Percentiles rank a stretch among this genome's conserved stretches.
These are phyloP conservation scores for Secale cereale DNA, from an alignment of 176 grass and related monocot species.

Conservation along the genomic window DNA sequence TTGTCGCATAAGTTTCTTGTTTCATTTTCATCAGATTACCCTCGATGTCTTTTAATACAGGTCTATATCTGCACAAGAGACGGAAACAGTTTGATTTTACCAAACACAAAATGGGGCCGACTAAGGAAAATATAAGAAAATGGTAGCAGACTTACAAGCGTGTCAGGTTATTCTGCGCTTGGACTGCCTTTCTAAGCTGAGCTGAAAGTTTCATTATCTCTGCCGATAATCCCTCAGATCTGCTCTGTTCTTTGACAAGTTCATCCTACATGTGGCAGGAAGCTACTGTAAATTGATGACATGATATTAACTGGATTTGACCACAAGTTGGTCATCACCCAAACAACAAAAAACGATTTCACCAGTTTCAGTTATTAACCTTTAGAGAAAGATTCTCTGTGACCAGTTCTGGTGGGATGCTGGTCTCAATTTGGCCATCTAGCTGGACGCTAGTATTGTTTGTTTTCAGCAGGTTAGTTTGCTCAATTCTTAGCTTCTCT, in stretches of 20 bases:
- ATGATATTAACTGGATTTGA: conserved; percentile 7
- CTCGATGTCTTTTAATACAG: conserved; percentile 74
- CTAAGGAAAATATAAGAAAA: conserved; percentile 16
- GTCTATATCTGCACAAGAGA: conserved; percentile 71
- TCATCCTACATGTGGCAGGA: conserved; percentile 52
- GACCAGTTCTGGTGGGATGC: conserved; percentile 41
- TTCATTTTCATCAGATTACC: conserved; percentile 96
- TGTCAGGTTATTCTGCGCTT: conserved; percentile 63
- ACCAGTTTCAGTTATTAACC: conserved; percentile 37
- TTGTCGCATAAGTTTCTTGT: conserved; percentile 85
- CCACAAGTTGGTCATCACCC: background rate
- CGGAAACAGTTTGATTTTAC: conserved; percentile 23
- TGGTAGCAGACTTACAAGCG: conserved; percentile 51
- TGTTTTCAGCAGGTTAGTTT: conserved; percentile 41
- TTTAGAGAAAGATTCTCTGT: conserved; percentile 63
- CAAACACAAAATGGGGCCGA: background rate
- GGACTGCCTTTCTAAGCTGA: conserved; percentile 68
- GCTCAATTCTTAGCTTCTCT: conserved; percentile 74
- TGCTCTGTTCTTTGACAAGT: conserved; percentile 74
- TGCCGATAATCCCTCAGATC: conserved; percentile 53
- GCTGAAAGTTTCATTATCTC: conserved; percentile 91
- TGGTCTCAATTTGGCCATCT: conserved; percentile 51
- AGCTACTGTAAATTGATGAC: background rate
- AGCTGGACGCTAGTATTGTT: conserved; percentile 32
- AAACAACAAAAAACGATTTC: conserved; percentile 7